Conservation (phyloP, 768 basidiomycete genomes). For the Saitozyma podzolica region DNA sequence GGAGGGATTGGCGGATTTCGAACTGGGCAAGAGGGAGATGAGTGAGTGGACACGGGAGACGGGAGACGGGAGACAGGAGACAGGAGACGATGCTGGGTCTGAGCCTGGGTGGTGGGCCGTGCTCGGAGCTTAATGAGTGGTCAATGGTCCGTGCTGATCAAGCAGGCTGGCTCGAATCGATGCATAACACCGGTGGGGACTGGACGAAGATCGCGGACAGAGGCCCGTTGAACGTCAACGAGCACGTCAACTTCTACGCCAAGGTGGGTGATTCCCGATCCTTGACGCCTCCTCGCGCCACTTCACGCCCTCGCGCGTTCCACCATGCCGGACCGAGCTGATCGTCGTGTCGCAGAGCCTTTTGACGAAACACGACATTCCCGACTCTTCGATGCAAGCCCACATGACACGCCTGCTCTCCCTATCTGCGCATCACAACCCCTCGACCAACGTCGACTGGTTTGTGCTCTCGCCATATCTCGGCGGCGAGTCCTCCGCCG, state of each 20-base stretch:
- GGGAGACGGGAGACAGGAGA: too few relatives aligned
- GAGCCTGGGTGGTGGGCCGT: too few relatives aligned
- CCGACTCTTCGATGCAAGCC: background rate
- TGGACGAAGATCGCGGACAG: conserved; percentile 10
- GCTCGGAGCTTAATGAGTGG: too few relatives aligned
- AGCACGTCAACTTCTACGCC: conserved; percentile 21
- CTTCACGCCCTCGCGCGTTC: background rate
- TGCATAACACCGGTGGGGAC: conserved; percentile 20
- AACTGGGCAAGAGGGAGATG: too few relatives aligned
- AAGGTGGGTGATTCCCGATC: conserved; percentile 6
- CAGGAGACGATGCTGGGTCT: too few relatives aligned
- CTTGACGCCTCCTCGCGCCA: background rate
- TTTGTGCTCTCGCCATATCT: conserved; percentile 18
- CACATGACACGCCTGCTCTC: conserved; percentile 13
- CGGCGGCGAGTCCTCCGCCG: conserved; percentile 12
- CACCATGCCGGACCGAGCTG: background rate
- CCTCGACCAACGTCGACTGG: conserved; percentile 17
- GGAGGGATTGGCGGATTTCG: too few relatives aligned
- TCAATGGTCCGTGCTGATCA: too few relatives aligned
- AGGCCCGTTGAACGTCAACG: conserved; percentile 12
- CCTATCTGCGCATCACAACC: conserved; percentile 8
- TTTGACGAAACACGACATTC: too few relatives aligned
- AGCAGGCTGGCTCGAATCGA: conserved; percentile 14
- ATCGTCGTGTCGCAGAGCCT: background rate
- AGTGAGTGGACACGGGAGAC: too few relatives aligned